Evolutionary conservation across 345 rosid species (phyloP), one percentile per base, ranked within the genome.

Genomic region (Mallotus nudiflorus): DNA sequence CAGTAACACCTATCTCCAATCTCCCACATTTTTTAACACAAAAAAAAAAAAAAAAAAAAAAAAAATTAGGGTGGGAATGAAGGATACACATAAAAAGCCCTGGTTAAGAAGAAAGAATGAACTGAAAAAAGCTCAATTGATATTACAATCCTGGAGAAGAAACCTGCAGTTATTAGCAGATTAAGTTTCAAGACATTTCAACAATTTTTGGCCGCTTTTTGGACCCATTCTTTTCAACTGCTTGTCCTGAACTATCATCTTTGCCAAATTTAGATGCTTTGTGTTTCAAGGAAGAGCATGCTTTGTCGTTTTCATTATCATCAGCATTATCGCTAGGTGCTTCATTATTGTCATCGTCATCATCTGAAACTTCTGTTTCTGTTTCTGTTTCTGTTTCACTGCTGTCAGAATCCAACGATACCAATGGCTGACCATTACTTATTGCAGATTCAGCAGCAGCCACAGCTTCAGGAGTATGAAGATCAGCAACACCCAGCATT

Each of bases 401-500:
- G 29, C n/a, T 73, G 69, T 82, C 48, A 28, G 73, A 62, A 11
- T 70, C 69, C 60, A 62, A 46, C 42, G 75, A 68, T 73, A 71
- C 73, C 20, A 25, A 63, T 3, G 78, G 83, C 39, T 79, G 83
- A 73, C 75, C 54, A 66, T 84, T 81, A 0, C 77, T 72, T 14
- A 86, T 73, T 27, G 91, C 91, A n/a, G 96, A 82, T 82, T 91
- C 97, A 74, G 93, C 97, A 11, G 93, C 99, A 29, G 68, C 82
- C 19, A 92, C 78, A 40, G 97, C 97, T 81, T 90, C 92, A 8
- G 91, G 86, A 5, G 97, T 92, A 65, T 90, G 86, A 75, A 95
- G 99, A 88, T 92, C 99, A 69, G 97, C 91, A 1, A 95, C 71
- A 35, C 97, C 97, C 3, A 92, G 81, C 97, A 86, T 90, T 83